Base-by-base conservation (phyloP, 352 stramenopile genomes). In the Pythium phragmiticola region DNA sequence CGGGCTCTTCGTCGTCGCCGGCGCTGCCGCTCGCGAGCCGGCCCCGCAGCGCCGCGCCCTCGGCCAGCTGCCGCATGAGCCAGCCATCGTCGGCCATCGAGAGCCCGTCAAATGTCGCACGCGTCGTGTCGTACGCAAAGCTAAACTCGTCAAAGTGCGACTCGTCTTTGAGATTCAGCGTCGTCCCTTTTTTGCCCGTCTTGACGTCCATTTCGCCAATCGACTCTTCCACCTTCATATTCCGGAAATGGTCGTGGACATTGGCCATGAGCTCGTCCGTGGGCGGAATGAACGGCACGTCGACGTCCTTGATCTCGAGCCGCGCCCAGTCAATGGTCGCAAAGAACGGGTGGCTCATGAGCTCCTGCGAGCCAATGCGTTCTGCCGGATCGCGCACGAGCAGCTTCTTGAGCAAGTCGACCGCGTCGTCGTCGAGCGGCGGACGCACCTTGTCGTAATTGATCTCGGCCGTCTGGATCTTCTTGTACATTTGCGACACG, bases 71-170 rank as follows among this genome's bases (percentile, higher is more conserved):
- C 56, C 78, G 80, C 76, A 94, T 84, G 37, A 94, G 66, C 84
- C 84, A 94, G 43, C 84, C 84, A 62, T 94, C 82, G 57, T 94
- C 84, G 9, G 82, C 84, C 84, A 94, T 94, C 52, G 76, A 90
- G 12, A 92, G 64, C 9, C 84, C 77, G 50, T 93, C 80, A 47
- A 93, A 88, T 50, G 82, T 94, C 34, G 81, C 68, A 54, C 84
- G 83, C 60, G 65, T 90, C 50, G 72, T 88, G 69, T 95, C 87
- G 60, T 91, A 94, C 33, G 78, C 83, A 63, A 95, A 95, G 70
- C 82, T 92, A 63, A 95, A 95, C 61, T 94, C 87, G 61, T 94
- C 87, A 57, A 95, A 94, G 68, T 95, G 82, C 9, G 81, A 89
- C 60, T 89, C 77, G 52, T 88, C 78, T 26, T 69, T 79, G 33